A percentile compares a stretch with the other conserved stretches of the same genome.
Evolutionary conservation across 257 asterid species (phyloP).

Genomic region (Solanum chmielewskii): DNA sequence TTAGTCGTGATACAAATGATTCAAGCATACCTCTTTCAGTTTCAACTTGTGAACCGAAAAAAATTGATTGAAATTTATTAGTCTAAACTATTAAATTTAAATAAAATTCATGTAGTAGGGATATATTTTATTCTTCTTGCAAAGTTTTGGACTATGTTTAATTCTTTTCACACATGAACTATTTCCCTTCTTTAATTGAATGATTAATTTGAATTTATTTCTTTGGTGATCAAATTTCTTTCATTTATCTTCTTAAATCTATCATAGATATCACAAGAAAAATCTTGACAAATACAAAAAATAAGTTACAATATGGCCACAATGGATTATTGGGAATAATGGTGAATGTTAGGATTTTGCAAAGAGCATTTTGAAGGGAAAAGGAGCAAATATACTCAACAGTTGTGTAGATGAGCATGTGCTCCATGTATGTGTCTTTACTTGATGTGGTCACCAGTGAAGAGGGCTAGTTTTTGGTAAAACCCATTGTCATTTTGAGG

Average conservation of each 20-base stretch:
- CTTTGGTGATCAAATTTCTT: neutral
- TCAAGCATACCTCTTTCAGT: neutral
- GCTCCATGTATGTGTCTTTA: neutral
- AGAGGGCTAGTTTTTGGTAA: neutral
- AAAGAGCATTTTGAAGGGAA: too few species aligned
- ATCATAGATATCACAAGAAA: neutral
- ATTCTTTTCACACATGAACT: neutral
- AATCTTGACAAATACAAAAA: neutral
- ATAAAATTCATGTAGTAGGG: neutral
- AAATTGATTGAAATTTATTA: neutral
- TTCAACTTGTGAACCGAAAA: neutral
- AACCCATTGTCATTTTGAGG: neutral
- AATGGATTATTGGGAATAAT: neutral
- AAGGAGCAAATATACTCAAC: too few species aligned
- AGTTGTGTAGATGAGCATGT: neutral
- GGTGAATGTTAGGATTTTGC: neutral
- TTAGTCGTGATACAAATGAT: neutral
- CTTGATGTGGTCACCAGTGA: neutral
- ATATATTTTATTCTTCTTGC: neutral
- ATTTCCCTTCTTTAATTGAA: neutral
- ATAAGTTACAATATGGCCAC: neutral
- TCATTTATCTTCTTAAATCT: too few species aligned
- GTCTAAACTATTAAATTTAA: neutral
- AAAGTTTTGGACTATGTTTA: neutral
- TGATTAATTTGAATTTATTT: neutral